Percentiles rank a stretch among this genome's conserved stretches.
phyloP scores from a whole-genome alignment of 176 grass and related monocot genomes.

The Zoysia pacifica region DNA sequence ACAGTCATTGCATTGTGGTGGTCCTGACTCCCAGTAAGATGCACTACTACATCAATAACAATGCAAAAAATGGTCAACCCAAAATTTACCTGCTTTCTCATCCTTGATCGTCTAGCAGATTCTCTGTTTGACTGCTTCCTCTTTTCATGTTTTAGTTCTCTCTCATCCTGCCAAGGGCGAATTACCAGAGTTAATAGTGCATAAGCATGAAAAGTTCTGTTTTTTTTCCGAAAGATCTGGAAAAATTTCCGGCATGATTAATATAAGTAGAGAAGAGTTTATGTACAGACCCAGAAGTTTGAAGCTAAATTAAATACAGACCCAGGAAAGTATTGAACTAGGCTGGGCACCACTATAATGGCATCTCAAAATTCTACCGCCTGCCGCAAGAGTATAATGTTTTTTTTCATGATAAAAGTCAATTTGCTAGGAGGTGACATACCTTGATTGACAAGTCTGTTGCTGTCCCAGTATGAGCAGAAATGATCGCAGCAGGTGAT shows the following conservation, averaged over 20 bases:
- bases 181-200: not conserved
- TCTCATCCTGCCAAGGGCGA: conserved; percentile 58
- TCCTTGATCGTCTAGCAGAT: conserved; percentile 89
- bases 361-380: not conserved
- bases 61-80: conserved; percentile 4
- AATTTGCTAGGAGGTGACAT: conserved; percentile 16
- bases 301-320: too few species aligned
- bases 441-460: conserved; percentile 71
- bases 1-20: not conserved
- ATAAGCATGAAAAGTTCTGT: not conserved
- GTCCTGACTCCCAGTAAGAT: not conserved
- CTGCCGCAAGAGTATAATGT: not conserved
- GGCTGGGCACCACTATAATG: not conserved
- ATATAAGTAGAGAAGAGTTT: too few species aligned
- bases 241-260: too few species aligned
- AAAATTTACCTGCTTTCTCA: conserved; percentile 82
- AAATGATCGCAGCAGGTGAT: conserved; percentile 30
- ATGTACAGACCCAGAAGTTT: too few species aligned
- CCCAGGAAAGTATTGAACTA: too few species aligned
- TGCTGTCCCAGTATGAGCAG: conserved; percentile 41
- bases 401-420: not conserved
- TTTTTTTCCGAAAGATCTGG: not conserved
- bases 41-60: not conserved
- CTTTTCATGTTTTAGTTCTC: conserved; percentile 70
- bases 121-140: conserved; percentile 92